These are phyloP conservation scores for Grosmannia serpens DNA, from an alignment of 2,329 filamentous ascomycete species.

Conservation along the genomic window DNA sequence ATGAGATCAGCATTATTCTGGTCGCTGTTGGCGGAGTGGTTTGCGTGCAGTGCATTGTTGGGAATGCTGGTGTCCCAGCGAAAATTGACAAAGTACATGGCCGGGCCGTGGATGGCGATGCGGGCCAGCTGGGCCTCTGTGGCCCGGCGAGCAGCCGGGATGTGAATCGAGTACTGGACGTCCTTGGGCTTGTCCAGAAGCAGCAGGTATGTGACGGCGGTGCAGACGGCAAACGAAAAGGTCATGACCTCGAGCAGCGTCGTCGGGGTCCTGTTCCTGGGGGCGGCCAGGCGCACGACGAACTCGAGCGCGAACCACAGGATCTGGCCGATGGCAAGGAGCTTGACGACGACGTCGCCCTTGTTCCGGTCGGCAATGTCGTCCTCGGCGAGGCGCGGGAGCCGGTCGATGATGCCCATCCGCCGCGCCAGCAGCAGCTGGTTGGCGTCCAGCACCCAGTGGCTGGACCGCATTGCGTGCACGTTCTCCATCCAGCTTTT, in stretches of 20 bases:
- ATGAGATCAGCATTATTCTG: background rate
- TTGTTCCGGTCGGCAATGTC: slow-evolving; percentile 15
- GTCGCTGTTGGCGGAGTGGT: background rate
- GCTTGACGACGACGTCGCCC: slow-evolving; percentile 15
- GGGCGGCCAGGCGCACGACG: slow-evolving; percentile 12
- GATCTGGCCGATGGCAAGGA: slow-evolving; percentile 15
- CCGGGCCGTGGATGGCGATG: slow-evolving; percentile 1
- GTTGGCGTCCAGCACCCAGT: slow-evolving; percentile 11
- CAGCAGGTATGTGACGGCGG: slow-evolving; percentile 6
- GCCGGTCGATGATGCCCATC: slow-evolving; percentile 12
- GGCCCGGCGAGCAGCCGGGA: background rate
- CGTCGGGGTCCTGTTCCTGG: slow-evolving; percentile 13
- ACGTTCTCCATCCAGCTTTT: background rate
- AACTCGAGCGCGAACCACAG: slow-evolving; percentile 15
- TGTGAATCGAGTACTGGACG: background rate
- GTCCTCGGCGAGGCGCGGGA: slow-evolving; percentile 12
- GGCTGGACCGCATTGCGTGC: background rate
- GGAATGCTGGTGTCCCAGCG: background rate
- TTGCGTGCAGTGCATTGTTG: slow-evolving; percentile 2
- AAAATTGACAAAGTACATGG: background rate
- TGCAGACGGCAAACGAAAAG: slow-evolving; percentile 14
- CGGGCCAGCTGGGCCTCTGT: background rate
- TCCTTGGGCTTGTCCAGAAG: slow-evolving; percentile 8
- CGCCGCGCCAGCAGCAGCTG: slow-evolving; percentile 13
- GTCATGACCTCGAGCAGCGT: slow-evolving; percentile 15